Evolutionary conservation across 1,284 basidiomycete species (phyloP), one percentile per base, ranked within the genome.

Genomic region (Volvariella surrecta): DNA sequence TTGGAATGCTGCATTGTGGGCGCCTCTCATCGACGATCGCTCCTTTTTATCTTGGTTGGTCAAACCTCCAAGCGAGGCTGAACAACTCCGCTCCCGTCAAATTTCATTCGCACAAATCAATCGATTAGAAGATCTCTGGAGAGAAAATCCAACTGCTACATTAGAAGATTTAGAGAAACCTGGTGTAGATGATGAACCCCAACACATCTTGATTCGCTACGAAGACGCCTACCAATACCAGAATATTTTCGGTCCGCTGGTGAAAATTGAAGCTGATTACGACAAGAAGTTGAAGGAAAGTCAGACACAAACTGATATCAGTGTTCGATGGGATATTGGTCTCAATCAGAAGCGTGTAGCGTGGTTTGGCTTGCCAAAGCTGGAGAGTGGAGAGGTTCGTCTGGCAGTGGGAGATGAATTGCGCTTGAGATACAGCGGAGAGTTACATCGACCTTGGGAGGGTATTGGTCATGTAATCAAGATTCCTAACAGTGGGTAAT

Each of bases 181-280:
- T 1, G 92, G 93, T 1, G 89, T 94, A 0, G 94, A 97, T 56
- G 93, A 97, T 60, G 95, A 98, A 58, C 93, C 95, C 11, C 90
- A 95, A 60, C 79, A 87, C 1, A 90, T 99, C 50, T 60, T 96
- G 21, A 65, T 91, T 35, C 82, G 82, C 24, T 99, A 99, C 62
- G 95, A 99, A 61, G 96, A 99, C 59, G 95, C 96, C 31, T 98
- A 98, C 60, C 95, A 99, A 61, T 99, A 99, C 61, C 95, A 98
- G 66, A 98, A 98, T 60, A 98, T 99, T 47, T 95, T 98, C 57
- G 95, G 95, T 1, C 95, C 95, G 6, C 76, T 99, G 32, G 95
- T 99, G 61, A 99, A 99, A 70, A 98, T 99, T 55, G 96, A 99
- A 61, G 96, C 96, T 4, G 96, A 99, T 67, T 99, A 98, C 58